Base-by-base conservation (phyloP, 1,139 yeast species). In the Debaryomyces subglobosus region DNA sequence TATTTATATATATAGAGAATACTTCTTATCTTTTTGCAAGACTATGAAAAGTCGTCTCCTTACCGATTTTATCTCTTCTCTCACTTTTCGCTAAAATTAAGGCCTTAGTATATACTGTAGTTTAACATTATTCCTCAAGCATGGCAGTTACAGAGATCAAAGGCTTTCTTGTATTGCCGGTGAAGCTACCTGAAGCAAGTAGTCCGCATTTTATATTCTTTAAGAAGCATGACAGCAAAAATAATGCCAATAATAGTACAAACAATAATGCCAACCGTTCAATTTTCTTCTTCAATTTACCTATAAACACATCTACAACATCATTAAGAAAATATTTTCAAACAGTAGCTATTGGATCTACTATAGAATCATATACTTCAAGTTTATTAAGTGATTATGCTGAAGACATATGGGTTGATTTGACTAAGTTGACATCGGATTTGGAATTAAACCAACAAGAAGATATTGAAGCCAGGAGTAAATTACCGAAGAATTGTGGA, bases 251-350 rank as follows among this genome's bases (percentile, higher is more conserved):
- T 30, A 63, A 73, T 10, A 68, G 68, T 39, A 62, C 49, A 34
- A 52, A 53, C 35, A 49, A 52, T 29, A 46, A 34, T 32, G 49
- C 49, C 35, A 59, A 57, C 30, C 59, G 85, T 44, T 77, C 87
- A 10, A 68, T 92, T 15, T 92, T 91, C 65, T 65, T 86, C n/a
- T 82, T 86, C 51, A 91, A 91, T 61, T 70, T 90, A 43, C 97
- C 97, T 2, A 71, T 85, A 25, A 77, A 79, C 51, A 76, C 91
- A 9, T 74, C 77, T 33, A 61, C 79, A 13, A 71, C 76, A 32
- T 72, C 74, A 24, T 64, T 90, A 39, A 86, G 82, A 62, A 74
- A 73, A 49, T 77, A 83, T 45, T 82, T 90, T 59, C 81, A 79
- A 51, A 70, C 77, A 5, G 76, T 86, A 16, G 86, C 84, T 60